phyloP scores from a whole-genome alignment of 75 land plant genomes.

The Isoetes taiwanensis region DNA sequence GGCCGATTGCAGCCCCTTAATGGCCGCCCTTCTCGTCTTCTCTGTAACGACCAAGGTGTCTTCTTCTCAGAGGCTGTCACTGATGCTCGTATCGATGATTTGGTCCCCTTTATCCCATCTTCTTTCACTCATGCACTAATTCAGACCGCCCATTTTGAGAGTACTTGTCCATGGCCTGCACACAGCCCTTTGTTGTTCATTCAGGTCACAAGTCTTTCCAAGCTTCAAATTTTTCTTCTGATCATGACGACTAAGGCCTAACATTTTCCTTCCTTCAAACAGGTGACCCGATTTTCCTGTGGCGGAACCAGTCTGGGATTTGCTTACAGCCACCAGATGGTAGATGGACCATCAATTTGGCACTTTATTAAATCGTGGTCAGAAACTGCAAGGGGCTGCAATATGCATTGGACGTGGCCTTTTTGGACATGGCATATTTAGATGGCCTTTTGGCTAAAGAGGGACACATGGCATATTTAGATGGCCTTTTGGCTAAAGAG shows the following conservation, averaged over 20 bases:
- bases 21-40: neutral
- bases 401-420: neutral
- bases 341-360: neutral
- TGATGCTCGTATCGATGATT: neutral
- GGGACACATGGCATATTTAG: too few species aligned
- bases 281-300: neutral
- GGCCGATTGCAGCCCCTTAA: neutral
- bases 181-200: neutral
- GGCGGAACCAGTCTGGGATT: neutral
- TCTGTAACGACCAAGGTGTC: neutral
- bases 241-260: neutral
- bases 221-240: neutral
- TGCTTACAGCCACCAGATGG: constrained; percentile 2
- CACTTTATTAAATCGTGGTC: constrained; percentile 1
- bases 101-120: neutral
- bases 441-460: too few species aligned
- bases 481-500: too few species aligned
- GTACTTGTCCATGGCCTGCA: neutral
- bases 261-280: neutral
- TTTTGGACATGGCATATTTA: too few species aligned
- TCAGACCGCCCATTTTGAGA: neutral
- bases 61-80: neutral
- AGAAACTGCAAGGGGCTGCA: neutral
- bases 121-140: neutral
- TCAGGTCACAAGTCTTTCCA: neutral